These are phyloP conservation scores for Dalechampia spathulata DNA, from an alignment of 441 rosid species.

Conservation along the genomic window DNA sequence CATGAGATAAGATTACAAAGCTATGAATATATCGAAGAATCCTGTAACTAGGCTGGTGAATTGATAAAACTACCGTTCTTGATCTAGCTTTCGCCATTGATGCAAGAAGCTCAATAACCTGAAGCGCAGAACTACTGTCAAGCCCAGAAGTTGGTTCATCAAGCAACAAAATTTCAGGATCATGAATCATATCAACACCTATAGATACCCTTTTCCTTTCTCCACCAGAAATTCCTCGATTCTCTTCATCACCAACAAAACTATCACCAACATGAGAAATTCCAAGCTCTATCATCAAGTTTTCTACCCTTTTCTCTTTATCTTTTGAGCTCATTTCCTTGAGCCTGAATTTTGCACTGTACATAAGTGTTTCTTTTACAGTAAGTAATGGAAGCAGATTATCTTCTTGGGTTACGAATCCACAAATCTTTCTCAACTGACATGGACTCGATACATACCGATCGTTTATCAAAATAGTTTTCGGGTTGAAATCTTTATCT, in stretches of 20 bases:
- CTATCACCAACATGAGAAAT: slow-evolving; percentile 48
- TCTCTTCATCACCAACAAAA: slow-evolving; percentile 69
- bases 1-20: slow-evolving; percentile 53
- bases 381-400: slow-evolving; percentile 81
- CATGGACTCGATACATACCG: slow-evolving; percentile 35
- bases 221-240: slow-evolving; percentile 73
- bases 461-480: slow-evolving; percentile 47
- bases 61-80: slow-evolving; percentile 55
- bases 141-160: slow-evolving; percentile 81
- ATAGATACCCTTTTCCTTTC: slow-evolving; percentile 67
- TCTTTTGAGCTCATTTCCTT: slow-evolving; percentile 43
- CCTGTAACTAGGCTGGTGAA: slow-evolving; percentile 71
- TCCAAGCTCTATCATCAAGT: slow-evolving; percentile 49
- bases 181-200: slow-evolving; percentile 59
- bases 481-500: slow-evolving; percentile 45
- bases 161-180: slow-evolving; percentile 55
- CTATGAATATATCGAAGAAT: slow-evolving; percentile 43
- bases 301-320: slow-evolving; percentile 51
- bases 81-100: slow-evolving; percentile 55
- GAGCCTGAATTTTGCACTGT: slow-evolving; percentile 64
- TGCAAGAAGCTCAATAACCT: slow-evolving; percentile 53
- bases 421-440: slow-evolving; percentile 61
- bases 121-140: slow-evolving; percentile 56
- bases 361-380: slow-evolving; percentile 76
- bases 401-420: slow-evolving; percentile 87